Percentiles rank a stretch among this genome's conserved stretches.
phyloP scores from a whole-genome alignment of 208 protist species.

The Herpetomonas samuelpessoai region DNA sequence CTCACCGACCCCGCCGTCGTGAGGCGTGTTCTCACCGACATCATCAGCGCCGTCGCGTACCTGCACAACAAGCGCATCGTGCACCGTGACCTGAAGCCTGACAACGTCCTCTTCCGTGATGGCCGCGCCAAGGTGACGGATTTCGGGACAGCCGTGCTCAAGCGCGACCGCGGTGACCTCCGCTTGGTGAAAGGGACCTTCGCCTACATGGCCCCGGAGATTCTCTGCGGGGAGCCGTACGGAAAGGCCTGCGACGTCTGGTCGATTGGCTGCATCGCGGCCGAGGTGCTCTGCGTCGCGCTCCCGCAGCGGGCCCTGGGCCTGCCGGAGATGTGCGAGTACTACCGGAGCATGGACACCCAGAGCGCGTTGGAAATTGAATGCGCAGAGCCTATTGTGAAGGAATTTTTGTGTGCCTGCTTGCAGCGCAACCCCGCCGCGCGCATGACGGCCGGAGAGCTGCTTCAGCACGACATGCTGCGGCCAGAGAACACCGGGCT shows the following conservation, averaged over 20 bases:
- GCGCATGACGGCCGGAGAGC: constrained; percentile 32
- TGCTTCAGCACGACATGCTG: constrained; percentile 57
- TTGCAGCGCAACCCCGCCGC: constrained; percentile 53
- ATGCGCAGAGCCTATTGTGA: constrained; percentile 45
- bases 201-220: constrained; percentile 92
- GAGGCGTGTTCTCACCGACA: constrained; percentile 57
- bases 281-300: constrained; percentile 74
- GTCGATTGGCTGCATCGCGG: constrained; percentile 94
- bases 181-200: constrained; percentile 72
- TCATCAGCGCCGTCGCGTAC: constrained; percentile 69
- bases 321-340: constrained; percentile 67
- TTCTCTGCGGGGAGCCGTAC: constrained; percentile 86
- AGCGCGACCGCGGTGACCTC: constrained; percentile 37
- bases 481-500: constrained; percentile 35
- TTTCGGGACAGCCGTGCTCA: constrained; percentile 78
- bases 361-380: constrained; percentile 46
- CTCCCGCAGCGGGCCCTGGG: constrained; percentile 52
- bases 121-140: constrained; percentile 70
- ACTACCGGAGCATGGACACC: constrained; percentile 54
- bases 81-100: constrained; percentile 85
- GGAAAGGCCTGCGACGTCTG: constrained; percentile 93
- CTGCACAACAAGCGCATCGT: constrained; percentile 77
- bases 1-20: constrained; percentile 39
- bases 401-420: constrained; percentile 54
- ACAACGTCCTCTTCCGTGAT: constrained; percentile 80